phyloP scores from a whole-genome alignment of 2,329 filamentous ascomycete species.

The Dryadomyces quercivorus region DNA sequence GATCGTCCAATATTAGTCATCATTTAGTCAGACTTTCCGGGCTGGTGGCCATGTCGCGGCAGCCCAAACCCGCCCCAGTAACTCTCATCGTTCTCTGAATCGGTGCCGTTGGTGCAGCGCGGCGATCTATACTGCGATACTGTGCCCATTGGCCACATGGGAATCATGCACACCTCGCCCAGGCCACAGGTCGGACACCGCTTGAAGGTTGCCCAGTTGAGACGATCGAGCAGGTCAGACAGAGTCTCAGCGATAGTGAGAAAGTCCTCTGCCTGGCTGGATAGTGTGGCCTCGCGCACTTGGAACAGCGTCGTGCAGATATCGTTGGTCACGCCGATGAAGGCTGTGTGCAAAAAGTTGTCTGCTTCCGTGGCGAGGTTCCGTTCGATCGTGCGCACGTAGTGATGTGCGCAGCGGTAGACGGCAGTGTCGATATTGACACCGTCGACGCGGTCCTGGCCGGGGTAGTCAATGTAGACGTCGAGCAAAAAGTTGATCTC shows the following conservation, averaged over 20 bases:
- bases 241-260: background rate
- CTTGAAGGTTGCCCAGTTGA: conserved; percentile 2
- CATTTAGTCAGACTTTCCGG: too few species aligned
- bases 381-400: background rate
- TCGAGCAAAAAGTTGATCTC: background rate
- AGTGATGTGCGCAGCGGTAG: conserved; percentile 2
- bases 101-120: background rate
- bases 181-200: background rate
- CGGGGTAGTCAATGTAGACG: conserved; percentile 3
- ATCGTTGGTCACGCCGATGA: background rate
- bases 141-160: conserved; percentile 3
- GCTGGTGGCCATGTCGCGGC: too few species aligned
- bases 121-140: background rate
- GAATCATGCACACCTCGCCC: conserved; percentile 1
- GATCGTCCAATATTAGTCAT: too few species aligned
- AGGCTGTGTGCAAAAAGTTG: conserved; percentile 5
- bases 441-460: background rate
- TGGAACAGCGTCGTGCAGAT: conserved; percentile 2
- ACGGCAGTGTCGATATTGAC: background rate
- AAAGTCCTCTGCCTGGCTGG: background rate
- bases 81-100: background rate
- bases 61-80: conserved; percentile 1
- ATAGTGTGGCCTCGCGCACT: background rate
- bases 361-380: background rate
- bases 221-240: background rate